A percentile compares a stretch with the other conserved stretches of the same genome.
Conservation (phyloP, 768 basidiomycete species). For the Naematelia aurantialba region DNA sequence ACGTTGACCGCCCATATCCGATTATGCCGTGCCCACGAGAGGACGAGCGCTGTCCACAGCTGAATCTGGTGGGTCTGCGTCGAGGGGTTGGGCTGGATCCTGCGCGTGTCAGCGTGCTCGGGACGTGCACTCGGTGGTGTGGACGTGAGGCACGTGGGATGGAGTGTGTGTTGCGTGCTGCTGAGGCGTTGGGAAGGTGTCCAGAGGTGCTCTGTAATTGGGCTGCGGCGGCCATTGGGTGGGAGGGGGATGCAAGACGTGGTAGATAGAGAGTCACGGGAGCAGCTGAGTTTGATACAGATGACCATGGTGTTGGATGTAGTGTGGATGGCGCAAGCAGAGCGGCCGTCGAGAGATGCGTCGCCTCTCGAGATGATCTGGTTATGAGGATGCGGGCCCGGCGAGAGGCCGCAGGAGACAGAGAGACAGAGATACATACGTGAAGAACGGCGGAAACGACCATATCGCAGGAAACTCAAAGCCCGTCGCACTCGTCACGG, state of each 20-base stretch:
- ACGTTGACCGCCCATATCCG: slow-evolving; percentile 44
- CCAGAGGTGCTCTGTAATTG: not conserved
- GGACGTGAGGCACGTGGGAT: not conserved
- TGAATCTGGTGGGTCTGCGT: slow-evolving; percentile 50
- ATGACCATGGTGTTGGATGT: no score
- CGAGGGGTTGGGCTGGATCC: slow-evolving; percentile 51
- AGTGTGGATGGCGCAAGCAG: no score
- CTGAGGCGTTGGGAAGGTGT: not conserved
- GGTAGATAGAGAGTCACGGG: no score
- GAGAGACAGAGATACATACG: slow-evolving; percentile 31
- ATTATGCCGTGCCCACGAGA: slow-evolving; percentile 46
- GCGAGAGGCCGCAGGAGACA: no score
- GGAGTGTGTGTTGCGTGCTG: not conserved
- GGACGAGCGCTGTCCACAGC: slow-evolving; percentile 50
- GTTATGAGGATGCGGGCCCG: no score
- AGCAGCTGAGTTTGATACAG: no score
- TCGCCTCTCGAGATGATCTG: no score
- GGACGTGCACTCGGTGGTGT: not conserved
- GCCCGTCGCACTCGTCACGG: slow-evolving; percentile 26
- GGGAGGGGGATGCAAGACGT: no score
- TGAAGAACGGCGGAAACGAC: slow-evolving; percentile 54
- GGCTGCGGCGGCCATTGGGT: no score
- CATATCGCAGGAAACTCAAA: slow-evolving; percentile 51
- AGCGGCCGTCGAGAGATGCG: no score
- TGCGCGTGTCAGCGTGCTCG: no score